A percentile compares a stretch with the other conserved stretches of the same genome.
These are phyloP conservation scores for Alnus glutinosa DNA, from an alignment of 306 rosid species.

Conservation along the genomic window DNA sequence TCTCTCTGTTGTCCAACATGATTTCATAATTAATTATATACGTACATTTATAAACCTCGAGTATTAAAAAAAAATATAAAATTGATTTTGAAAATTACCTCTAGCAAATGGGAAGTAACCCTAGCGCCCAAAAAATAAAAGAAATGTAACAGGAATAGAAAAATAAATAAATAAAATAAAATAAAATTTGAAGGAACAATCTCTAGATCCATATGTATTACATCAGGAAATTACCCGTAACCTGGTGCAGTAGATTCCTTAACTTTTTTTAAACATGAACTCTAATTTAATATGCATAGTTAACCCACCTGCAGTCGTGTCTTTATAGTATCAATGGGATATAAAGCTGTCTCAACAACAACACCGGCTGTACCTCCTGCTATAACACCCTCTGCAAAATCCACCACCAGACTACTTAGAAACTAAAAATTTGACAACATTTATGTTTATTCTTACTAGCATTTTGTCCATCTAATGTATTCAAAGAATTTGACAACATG, in stretches of 20 bases:
- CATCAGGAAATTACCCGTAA: slow-evolving; percentile 18
- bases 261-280: slow-evolving; percentile 6
- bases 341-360: slow-evolving; percentile 92
- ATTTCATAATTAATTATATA: neutral
- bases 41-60: neutral
- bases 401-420: slow-evolving; percentile 29
- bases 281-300: slow-evolving; percentile 1
- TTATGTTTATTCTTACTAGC: neutral
- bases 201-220: neutral
- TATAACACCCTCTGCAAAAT: slow-evolving; percentile 84
- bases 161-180: neutral
- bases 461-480: neutral
- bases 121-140: no score
- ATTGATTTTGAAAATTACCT: neutral
- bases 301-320: slow-evolving; percentile 91
- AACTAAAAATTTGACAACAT: neutral
- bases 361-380: slow-evolving; percentile 97
- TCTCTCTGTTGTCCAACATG: neutral
- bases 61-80: neutral
- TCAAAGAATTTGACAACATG: slow-evolving; percentile 10
- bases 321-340: slow-evolving; percentile 95
- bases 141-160: neutral
- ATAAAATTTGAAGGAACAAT: neutral
- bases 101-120: neutral
- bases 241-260: slow-evolving; percentile 17